phyloP scores from a whole-genome alignment of 2,329 filamentous ascomycete species.

The Microsporum ferrugineum region DNA sequence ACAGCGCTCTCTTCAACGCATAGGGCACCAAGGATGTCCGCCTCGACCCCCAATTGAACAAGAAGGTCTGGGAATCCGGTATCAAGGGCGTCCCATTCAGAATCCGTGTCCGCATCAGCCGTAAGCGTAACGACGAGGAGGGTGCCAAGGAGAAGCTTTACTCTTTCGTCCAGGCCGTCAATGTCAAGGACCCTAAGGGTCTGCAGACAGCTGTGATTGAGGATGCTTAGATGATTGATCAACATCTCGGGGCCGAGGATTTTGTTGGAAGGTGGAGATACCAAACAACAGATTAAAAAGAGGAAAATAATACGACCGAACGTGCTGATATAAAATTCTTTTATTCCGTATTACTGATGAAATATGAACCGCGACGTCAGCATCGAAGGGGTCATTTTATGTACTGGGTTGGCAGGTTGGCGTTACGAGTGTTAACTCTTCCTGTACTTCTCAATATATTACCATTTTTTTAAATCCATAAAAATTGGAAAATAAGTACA shows the following conservation, averaged over 20 bases:
- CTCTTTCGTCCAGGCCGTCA: constrained; percentile 98
- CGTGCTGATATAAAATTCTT: background rate
- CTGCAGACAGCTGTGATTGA: constrained; percentile 82
- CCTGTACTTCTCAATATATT: background rate
- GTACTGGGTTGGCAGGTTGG: background rate
- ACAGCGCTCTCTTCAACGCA: background rate
- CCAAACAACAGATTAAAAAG: background rate
- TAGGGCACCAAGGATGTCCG: constrained; percentile 96
- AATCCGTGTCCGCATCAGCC: constrained; percentile 94
- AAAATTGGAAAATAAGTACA: background rate
- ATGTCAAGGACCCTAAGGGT: constrained; percentile 98
- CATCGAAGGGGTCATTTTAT: background rate
- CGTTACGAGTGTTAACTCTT: background rate
- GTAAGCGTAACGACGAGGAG: constrained; percentile 99
- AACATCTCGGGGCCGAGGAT: background rate
- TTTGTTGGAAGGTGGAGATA: background rate
- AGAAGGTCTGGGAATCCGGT: constrained; percentile 99
- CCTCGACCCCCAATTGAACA: constrained; percentile 97
- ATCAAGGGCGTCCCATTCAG: constrained; percentile 98
- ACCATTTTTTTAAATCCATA: background rate
- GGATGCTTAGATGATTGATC: constrained; percentile 42
- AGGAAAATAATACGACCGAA: background rate
- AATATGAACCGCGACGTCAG: background rate
- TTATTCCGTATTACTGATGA: background rate
- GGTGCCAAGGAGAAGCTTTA: constrained; percentile 99